Conservation (phyloP, 2,329 filamentous ascomycete species). For the Coleophoma eucalyptorum region DNA sequence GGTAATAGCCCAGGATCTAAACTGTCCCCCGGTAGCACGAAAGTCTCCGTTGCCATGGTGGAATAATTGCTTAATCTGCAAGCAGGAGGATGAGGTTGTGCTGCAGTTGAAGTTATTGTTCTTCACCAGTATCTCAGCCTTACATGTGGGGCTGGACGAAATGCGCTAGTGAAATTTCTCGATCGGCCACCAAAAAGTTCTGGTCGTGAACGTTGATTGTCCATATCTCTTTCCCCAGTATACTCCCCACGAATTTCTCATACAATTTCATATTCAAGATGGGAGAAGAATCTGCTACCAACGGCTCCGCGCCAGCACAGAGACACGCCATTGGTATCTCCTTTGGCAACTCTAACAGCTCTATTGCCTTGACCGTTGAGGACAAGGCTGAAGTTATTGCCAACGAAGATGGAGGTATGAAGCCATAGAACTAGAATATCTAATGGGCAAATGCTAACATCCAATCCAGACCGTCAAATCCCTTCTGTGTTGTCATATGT, state of each 20-base stretch:
- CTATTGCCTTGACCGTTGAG: slow-evolving; percentile 89
- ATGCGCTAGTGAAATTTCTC: slow-evolving; percentile 25
- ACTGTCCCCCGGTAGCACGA: slow-evolving; percentile 80
- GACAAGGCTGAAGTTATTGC: slow-evolving; percentile 97
- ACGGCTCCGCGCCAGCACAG: slow-evolving; percentile 44
- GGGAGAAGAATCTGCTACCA: slow-evolving; percentile 19
- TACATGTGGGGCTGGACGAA: slow-evolving; percentile 14
- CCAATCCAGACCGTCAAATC: slow-evolving; percentile 80
- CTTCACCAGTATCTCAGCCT: slow-evolving; percentile 21
- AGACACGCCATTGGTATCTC: slow-evolving; percentile 86
- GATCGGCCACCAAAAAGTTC: slow-evolving; percentile 19
- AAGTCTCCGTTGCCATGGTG: slow-evolving; percentile 38
- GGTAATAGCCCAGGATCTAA: slow-evolving; percentile 66
- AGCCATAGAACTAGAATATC: slow-evolving; percentile 11
- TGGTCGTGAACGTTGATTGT: slow-evolving; percentile 2
- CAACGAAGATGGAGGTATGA: slow-evolving; percentile 91
- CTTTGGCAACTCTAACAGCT: slow-evolving; percentile 98
- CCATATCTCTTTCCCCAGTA: neutral
- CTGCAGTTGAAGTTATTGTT: slow-evolving; percentile 6
- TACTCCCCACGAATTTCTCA: neutral
- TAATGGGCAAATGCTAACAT: slow-evolving; percentile 6
- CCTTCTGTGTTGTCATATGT: slow-evolving; percentile 92
- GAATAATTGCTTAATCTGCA: slow-evolving; percentile 8
- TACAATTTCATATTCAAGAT: slow-evolving; percentile 15
- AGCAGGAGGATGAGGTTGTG: neutral